Evolutionary conservation across 1,139 yeast species (phyloP).

Genomic region (Suhomyces choctaworum): DNA sequence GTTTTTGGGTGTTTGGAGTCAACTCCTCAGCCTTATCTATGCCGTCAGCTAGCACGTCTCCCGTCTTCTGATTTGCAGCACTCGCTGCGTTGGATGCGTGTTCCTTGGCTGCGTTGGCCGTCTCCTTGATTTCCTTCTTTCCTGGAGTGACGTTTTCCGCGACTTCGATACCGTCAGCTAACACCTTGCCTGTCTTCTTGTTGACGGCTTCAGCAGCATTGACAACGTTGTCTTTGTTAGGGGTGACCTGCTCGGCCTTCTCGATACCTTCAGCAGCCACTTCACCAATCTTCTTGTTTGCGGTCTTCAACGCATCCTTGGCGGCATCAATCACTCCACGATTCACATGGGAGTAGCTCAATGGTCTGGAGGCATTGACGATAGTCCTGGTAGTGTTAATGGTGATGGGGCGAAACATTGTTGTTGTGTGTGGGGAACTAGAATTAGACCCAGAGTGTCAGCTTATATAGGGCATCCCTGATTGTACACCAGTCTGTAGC

Average conservation of each 20-base stretch:
- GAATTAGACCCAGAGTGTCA: too few relatives aligned
- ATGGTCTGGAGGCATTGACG: conserved; percentile 8
- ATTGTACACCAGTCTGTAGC: too few relatives aligned
- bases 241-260: conserved; percentile 22
- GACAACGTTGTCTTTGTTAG: conserved; percentile 15
- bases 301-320: conserved; percentile 36
- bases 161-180: conserved; percentile 31
- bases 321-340: conserved; percentile 37
- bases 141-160: conserved; percentile 20
- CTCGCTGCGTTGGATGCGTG: conserved; percentile 14
- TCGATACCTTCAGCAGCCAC: conserved; percentile 30
- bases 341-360: conserved; percentile 14
- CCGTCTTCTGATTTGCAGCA: conserved; percentile 23
- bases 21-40: conserved; percentile 23
- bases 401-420: conserved; percentile 21
- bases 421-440: conserved; percentile 4
- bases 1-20: conserved; percentile 17
- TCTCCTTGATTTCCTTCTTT: conserved; percentile 13
- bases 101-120: too few relatives aligned
- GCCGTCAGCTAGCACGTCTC: conserved; percentile 36
- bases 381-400: conserved; percentile 10
- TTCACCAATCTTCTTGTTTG: conserved; percentile 33
- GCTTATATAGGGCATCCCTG: too few relatives aligned
- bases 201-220: conserved; percentile 16
- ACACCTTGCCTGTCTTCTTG: conserved; percentile 31